These are phyloP conservation scores for Podila epigama DNA, from an alignment of 192 early-diverging fungal genomes.

Conservation along the genomic window DNA sequence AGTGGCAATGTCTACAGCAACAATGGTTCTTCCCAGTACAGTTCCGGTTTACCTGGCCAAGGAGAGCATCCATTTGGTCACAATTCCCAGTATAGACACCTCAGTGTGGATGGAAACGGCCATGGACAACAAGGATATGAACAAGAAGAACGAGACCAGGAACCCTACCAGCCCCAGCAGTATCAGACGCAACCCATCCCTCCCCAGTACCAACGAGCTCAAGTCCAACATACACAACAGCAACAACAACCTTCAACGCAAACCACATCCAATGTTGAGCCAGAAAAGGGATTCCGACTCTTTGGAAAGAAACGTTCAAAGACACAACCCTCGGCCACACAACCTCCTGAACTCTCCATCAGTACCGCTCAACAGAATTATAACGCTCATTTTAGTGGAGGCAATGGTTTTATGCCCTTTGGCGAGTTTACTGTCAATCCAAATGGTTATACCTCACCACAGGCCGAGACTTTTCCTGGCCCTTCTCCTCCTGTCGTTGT, in stretches of 20 bases:
- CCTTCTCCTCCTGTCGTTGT: conserved; percentile 2
- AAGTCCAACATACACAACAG: conserved; percentile 2
- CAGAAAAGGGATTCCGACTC: neutral
- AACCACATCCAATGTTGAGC: neutral
- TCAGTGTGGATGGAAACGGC: too few relatives aligned
- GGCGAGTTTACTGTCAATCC: neutral
- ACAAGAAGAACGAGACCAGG: neutral
- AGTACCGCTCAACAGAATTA: neutral
- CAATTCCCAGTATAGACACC: neutral
- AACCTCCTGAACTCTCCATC: neutral
- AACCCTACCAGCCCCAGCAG: neutral
- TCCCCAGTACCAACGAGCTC: conserved; percentile 11
- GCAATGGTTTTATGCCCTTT: neutral
- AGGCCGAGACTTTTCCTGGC: neutral
- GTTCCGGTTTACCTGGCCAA: too few relatives aligned
- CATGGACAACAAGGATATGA: neutral
- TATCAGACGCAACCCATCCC: neutral
- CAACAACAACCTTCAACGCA: conserved; percentile 1
- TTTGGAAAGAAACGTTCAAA: conserved; percentile 31
- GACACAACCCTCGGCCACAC: conserved; percentile 4
- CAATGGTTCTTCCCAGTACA: neutral
- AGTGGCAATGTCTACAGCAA: conserved; percentile 1
- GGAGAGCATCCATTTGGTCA: neutral
- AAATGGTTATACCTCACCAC: neutral
- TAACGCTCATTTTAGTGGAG: neutral